Percentiles rank a stretch among this genome's conserved stretches.
Evolutionary conservation across 768 basidiomycete species (phyloP).

Genomic region (Royoungia palumana): DNA sequence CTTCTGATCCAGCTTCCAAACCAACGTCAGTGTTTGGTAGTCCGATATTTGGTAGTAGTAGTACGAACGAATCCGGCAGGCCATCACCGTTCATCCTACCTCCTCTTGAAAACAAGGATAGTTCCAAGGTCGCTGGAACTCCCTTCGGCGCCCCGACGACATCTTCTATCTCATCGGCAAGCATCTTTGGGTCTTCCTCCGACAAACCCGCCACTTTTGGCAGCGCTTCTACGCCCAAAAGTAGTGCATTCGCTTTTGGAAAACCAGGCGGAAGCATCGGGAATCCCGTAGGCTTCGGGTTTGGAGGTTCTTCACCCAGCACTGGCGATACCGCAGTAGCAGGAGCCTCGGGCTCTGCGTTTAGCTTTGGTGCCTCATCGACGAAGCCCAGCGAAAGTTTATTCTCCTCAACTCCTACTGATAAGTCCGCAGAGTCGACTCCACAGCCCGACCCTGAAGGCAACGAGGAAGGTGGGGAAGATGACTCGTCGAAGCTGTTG

Average conservation of each 20-base stretch:
- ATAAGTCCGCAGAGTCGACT: constrained; percentile 30
- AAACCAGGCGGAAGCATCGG: constrained; percentile 49
- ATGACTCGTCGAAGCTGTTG: constrained; percentile 23
- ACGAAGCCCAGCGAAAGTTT: constrained; percentile 21
- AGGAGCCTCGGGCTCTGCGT: constrained; percentile 15
- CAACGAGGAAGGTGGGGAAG: constrained; percentile 29
- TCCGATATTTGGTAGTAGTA: constrained; percentile 23
- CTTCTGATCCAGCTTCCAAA: constrained; percentile 20
- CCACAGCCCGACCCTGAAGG: constrained; percentile 26
- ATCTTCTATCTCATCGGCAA: constrained; percentile 13
- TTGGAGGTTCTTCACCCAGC: constrained; percentile 23
- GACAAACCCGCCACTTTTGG: constrained; percentile 31
- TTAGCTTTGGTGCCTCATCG: constrained; percentile 22
- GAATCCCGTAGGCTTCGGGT: constrained; percentile 63
- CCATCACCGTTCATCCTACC: constrained; percentile 9
- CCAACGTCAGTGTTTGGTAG: constrained; percentile 25
- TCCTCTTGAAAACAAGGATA: constrained; percentile 11
- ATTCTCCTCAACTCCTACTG: constrained; percentile 28
- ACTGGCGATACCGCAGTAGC: constrained; percentile 15
- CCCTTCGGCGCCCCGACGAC: constrained; percentile 20
- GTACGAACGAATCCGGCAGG: constrained; percentile 14
- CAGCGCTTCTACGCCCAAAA: constrained; percentile 25
- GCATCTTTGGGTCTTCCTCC: constrained; percentile 20
- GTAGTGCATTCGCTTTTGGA: constrained; percentile 27
- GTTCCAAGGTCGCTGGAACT: constrained; percentile 9